These are phyloP conservation scores for Croton laevigatus DNA, from an alignment of 441 rosid genomes.

Conservation along the genomic window DNA sequence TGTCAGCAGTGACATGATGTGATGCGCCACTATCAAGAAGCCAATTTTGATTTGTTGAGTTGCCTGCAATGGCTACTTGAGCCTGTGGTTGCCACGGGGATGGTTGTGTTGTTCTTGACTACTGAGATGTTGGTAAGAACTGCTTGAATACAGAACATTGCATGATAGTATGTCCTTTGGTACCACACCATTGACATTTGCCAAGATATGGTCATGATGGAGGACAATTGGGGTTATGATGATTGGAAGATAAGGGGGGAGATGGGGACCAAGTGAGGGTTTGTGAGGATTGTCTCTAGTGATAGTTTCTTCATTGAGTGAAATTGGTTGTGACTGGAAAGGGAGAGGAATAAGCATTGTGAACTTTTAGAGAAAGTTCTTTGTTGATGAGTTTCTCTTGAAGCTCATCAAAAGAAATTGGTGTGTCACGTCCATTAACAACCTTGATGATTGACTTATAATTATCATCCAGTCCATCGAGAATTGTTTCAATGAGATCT, in stretches of 20 bases:
- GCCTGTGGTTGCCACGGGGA: neutral
- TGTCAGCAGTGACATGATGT: neutral
- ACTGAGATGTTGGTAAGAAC: neutral
- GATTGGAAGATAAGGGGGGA: neutral
- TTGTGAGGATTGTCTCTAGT: neutral
- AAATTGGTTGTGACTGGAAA: neutral
- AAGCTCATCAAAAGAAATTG: neutral
- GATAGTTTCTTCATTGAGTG: neutral
- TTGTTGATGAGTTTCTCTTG: neutral
- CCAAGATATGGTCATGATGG: neutral
- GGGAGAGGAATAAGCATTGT: neutral
- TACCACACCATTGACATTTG: neutral
- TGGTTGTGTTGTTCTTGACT: neutral
- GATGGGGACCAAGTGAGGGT: neutral
- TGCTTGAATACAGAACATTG: neutral
- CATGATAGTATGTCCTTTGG: neutral
- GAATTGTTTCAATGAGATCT: neutral
- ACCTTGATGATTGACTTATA: neutral
- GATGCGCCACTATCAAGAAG: neutral
- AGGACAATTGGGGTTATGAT: neutral
- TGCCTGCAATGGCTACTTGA: neutral
- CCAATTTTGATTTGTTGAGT: neutral
- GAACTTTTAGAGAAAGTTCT: neutral
- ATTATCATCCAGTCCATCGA: neutral
- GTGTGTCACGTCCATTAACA: neutral